phyloP scores from a whole-genome alignment of 2,329 filamentous ascomycete genomes.

The Sarocladiaceae sp. region DNA sequence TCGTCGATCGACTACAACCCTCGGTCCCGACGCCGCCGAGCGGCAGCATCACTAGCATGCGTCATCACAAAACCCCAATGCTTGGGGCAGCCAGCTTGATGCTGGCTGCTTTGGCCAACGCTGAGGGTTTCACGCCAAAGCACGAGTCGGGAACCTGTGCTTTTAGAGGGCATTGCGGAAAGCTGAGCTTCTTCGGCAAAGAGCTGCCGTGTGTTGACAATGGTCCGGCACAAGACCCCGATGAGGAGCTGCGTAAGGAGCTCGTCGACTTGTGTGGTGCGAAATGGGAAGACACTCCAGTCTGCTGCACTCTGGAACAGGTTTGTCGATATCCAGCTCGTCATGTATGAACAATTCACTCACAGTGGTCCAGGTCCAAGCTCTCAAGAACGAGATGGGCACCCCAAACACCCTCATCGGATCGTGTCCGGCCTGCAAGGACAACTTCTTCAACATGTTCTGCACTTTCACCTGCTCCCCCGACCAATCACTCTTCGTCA shows the following conservation, averaged over 20 bases:
- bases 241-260: slow-evolving; percentile 64
- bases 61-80: slow-evolving; percentile 23
- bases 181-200: slow-evolving; percentile 82
- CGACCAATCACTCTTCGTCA: slow-evolving; percentile 91
- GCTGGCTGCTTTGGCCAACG: slow-evolving; percentile 19
- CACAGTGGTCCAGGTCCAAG: slow-evolving; percentile 52
- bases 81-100: slow-evolving; percentile 25
- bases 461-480: slow-evolving; percentile 98
- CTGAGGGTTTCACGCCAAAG: slow-evolving; percentile 43
- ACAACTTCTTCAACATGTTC: slow-evolving; percentile 98
- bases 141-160: slow-evolving; percentile 88
- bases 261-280: slow-evolving; percentile 80
- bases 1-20: not conserved
- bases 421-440: slow-evolving; percentile 92
- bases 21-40: not conserved
- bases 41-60: slow-evolving; percentile 20
- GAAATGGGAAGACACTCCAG: slow-evolving; percentile 75
- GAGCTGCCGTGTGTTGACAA: slow-evolving; percentile 93
- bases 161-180: slow-evolving; percentile 85
- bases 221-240: slow-evolving; percentile 67
- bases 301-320: slow-evolving; percentile 82
- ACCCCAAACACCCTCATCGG: slow-evolving; percentile 85
- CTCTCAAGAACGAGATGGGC: slow-evolving; percentile 76
- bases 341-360: not conserved
- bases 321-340: slow-evolving; percentile 36